Conservation (phyloP, 768 basidiomycete species). For the Lentinula edodes region DNA sequence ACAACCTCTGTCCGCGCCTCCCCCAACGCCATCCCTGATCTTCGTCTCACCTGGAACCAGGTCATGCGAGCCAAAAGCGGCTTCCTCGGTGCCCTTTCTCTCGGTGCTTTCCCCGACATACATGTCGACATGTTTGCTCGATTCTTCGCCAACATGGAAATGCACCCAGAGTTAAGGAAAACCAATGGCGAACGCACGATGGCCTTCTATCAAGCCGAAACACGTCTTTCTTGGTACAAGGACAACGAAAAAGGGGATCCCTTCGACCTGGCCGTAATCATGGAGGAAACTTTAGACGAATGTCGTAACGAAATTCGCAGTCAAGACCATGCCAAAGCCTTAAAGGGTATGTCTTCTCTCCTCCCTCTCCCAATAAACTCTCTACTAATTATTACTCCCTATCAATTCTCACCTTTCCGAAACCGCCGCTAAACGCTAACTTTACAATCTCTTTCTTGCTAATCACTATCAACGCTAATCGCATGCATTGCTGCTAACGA, state of each 20-base stretch:
- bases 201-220: slow-evolving; percentile 1
- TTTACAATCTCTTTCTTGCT: no score
- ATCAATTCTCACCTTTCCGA: background rate
- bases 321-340: background rate
- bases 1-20: no score
- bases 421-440: background rate
- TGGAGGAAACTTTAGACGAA: background rate
- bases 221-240: background rate
- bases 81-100: no score
- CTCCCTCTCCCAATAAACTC: background rate
- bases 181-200: background rate
- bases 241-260: background rate
- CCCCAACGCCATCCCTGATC: no score
- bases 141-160: no score
- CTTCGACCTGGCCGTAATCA: slow-evolving; percentile 1
- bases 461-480: no score
- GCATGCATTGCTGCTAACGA: no score
- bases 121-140: no score
- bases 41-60: no score
- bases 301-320: background rate
- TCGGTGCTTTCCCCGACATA: no score
- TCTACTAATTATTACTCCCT: background rate
- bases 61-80: no score
- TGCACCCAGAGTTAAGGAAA: background rate
- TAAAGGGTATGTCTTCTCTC: background rate